Conservation (phyloP, 1,284 basidiomycete genomes). For the Calocybe gambosa region DNA sequence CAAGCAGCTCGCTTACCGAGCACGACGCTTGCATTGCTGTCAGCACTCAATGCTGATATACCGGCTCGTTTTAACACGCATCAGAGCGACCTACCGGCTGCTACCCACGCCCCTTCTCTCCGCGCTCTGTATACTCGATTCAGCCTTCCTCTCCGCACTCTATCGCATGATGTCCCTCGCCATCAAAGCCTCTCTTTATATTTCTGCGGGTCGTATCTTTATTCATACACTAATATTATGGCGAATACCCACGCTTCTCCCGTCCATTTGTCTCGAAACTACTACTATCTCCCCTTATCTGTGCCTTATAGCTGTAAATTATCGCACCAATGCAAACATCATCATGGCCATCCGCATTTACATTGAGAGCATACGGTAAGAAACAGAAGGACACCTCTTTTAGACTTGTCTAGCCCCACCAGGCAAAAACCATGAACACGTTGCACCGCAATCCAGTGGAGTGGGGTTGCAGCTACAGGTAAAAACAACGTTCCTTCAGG, state of each 20-base stretch:
- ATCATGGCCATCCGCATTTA: slow-evolving; percentile 4
- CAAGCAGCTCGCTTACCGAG: neutral
- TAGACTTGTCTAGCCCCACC: slow-evolving; percentile 4
- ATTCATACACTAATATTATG: neutral
- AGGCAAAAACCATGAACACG: neutral
- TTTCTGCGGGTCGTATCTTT: neutral
- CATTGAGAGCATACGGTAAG: slow-evolving; percentile 8
- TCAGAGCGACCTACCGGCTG: neutral
- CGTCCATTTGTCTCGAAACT: neutral
- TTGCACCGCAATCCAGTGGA: slow-evolving; percentile 7
- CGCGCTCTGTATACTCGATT: slow-evolving; percentile 11
- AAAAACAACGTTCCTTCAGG: slow-evolving; percentile 76
- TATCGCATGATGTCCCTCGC: slow-evolving; percentile 11
- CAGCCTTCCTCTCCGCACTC: slow-evolving; percentile 12
- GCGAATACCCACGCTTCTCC: neutral
- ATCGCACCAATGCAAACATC: slow-evolving; percentile 7
- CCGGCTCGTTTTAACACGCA: no score
- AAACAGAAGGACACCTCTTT: slow-evolving; percentile 9
- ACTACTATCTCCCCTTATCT: neutral
- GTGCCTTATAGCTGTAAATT: slow-evolving; percentile 11
- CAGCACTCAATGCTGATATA: neutral
- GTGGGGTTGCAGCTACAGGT: slow-evolving; percentile 37
- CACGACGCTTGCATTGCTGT: no score
- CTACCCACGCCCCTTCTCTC: slow-evolving; percentile 3
- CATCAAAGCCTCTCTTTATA: slow-evolving; percentile 12